Conservation (phyloP, 805 yeast species). For the Wickerhamomyces kurtzmanii region DNA sequence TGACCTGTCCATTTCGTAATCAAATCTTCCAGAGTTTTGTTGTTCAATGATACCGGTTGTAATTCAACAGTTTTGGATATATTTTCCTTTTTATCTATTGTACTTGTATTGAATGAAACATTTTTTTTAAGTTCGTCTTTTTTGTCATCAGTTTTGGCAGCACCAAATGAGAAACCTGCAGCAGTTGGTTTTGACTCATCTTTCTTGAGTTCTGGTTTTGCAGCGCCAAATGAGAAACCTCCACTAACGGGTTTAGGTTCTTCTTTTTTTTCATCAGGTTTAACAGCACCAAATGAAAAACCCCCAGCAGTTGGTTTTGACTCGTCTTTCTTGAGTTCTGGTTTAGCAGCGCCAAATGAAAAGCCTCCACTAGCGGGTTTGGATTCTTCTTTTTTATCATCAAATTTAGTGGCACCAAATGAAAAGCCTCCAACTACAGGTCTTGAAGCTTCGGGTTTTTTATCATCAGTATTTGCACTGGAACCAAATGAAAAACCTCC, state of each 20-base stretch:
- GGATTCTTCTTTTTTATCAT: constrained; percentile 8
- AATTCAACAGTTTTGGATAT: constrained; percentile 51
- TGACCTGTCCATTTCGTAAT: constrained; percentile 91
- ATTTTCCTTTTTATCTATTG: constrained; percentile 20
- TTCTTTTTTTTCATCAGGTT: constrained; percentile 10
- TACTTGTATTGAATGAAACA: constrained; percentile 16
- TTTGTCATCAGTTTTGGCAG: constrained; percentile 10
- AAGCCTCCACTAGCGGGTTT: constrained; percentile 7
- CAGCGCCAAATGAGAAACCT: constrained; percentile 10
- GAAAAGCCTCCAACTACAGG: constrained; percentile 7
- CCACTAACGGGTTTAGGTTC: constrained; percentile 5
- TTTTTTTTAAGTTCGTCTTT: constrained; percentile 11
- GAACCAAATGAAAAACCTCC: constrained; percentile 17
- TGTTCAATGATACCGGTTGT: constrained; percentile 68
- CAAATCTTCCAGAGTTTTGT: constrained; percentile 87
- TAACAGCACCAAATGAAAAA: constrained; percentile 17
- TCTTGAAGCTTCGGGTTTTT: constrained; percentile 5
- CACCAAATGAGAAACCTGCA: constrained; percentile 10
- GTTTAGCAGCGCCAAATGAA: constrained; percentile 9
- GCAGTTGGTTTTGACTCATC: constrained; percentile 6
- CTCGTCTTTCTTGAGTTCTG: constrained; percentile 9
- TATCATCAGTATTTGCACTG: too few relatives aligned
- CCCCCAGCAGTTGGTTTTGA: constrained; percentile 7
- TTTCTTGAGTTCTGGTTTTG: constrained; percentile 11
- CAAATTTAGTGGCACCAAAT: constrained; percentile 12